Conservation (phyloP, 1,284 basidiomycete species). For the Ceratobasidium sp. region DNA sequence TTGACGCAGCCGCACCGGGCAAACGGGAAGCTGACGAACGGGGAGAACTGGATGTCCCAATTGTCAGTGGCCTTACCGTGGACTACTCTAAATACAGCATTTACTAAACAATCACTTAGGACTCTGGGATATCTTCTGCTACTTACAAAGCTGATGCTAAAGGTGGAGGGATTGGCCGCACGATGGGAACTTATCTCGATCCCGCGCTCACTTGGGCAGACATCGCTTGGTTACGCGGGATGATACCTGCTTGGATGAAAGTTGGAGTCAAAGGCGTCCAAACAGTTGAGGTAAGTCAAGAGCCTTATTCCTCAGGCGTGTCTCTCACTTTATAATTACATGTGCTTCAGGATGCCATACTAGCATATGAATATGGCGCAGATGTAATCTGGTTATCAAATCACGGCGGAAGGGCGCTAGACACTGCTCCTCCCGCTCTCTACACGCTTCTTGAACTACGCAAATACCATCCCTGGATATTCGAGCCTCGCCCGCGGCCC, state of each 20-base stretch:
- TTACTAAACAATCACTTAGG: conserved; percentile 3
- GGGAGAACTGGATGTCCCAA: conserved; percentile 55
- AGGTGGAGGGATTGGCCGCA: conserved; percentile 47
- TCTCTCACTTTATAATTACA: too few relatives aligned
- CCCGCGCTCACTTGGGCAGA: conserved; percentile 49
- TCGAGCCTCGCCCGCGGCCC: conserved; percentile 53
- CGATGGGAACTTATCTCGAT: conserved; percentile 49
- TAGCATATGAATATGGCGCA: conserved; percentile 58
- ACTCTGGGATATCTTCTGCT: conserved; percentile 39
- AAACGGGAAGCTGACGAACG: conserved; percentile 84
- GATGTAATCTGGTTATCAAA: conserved; percentile 61
- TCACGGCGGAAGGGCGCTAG: conserved; percentile 54
- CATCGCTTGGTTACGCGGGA: conserved; percentile 48
- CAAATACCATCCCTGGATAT: conserved; percentile 58
- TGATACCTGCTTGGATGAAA: conserved; percentile 45
- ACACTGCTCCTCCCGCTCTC: conserved; percentile 58
- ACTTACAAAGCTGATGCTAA: conserved; percentile 47
- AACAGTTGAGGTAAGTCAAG: conserved; percentile 45
- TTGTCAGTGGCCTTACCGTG: conserved; percentile 24
- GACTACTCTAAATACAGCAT: not conserved
- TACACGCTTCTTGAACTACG: conserved; percentile 60
- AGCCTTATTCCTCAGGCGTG: not conserved
- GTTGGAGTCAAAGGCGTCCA: conserved; percentile 48
- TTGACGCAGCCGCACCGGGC: conserved; percentile 88
- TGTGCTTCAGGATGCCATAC: conserved; percentile 57